These are phyloP conservation scores for Colletotrichum agaves DNA, from an alignment of 2,329 filamentous ascomycete species.

Conservation along the genomic window DNA sequence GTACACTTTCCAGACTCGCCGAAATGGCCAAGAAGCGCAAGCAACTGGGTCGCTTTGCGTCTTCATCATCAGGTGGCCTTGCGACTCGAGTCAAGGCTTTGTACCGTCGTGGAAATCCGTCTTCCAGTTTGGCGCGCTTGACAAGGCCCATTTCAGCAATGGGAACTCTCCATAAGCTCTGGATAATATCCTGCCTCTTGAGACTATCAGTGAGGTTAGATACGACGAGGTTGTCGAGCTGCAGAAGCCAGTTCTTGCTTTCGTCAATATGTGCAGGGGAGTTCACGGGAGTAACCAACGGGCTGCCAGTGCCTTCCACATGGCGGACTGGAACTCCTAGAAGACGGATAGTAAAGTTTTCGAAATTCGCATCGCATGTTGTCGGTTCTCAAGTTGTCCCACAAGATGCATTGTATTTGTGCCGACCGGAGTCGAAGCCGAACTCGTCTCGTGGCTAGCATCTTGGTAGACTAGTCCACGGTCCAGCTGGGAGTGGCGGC, in stretches of 20 bases:
- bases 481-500: not conserved
- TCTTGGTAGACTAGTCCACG: slow-evolving; percentile 12
- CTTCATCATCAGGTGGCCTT: not conserved
- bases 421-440: not conserved
- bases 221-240: not conserved
- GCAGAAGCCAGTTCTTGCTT: not conserved
- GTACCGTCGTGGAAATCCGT: not conserved
- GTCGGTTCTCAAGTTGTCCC: not conserved
- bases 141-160: slow-evolving; percentile 16
- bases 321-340: not conserved
- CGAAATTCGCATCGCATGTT: not conserved
- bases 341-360: not conserved
- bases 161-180: slow-evolving; percentile 12
- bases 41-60: not conserved
- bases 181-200: not conserved
- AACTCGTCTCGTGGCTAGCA: slow-evolving; percentile 13
- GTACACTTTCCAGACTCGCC: not conserved
- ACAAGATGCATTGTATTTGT: slow-evolving; percentile 5
- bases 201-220: not conserved
- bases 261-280: slow-evolving; percentile 1
- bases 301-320: not conserved
- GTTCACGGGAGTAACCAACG: not conserved
- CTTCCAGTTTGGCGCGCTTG: slow-evolving; percentile 8
- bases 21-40: slow-evolving; percentile 18
- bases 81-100: not conserved